These are phyloP conservation scores for Fusarium floridanum DNA, from an alignment of 2,329 filamentous ascomycete genomes.

Conservation along the genomic window DNA sequence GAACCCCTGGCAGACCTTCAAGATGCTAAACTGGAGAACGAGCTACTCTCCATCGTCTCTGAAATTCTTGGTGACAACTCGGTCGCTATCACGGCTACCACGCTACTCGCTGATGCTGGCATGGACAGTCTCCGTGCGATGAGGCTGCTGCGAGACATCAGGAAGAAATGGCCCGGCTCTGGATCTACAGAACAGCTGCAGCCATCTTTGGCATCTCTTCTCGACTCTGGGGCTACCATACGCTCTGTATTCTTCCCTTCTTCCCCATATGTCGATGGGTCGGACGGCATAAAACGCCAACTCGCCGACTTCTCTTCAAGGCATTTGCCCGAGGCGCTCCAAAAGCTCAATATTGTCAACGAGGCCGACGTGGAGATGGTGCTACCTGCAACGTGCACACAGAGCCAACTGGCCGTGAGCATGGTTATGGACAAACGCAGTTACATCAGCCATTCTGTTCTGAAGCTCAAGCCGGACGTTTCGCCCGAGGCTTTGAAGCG, in stretches of 20 bases:
- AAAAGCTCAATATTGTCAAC: not conserved
- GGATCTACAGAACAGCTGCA: not conserved
- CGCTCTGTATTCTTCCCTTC: slow-evolving; percentile 17
- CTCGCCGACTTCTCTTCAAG: not conserved
- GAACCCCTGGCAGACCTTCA: not conserved
- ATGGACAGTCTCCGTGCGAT: slow-evolving; percentile 29
- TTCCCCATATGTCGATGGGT: too few relatives aligned
- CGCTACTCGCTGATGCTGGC: not conserved
- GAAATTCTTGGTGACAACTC: not conserved
- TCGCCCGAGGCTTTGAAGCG: not conserved
- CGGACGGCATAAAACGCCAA: too few relatives aligned
- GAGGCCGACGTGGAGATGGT: slow-evolving; percentile 5
- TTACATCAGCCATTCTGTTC: slow-evolving; percentile 20
- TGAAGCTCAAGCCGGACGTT: not conserved
- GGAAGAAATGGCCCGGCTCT: not conserved
- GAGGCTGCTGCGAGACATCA: slow-evolving; percentile 21
- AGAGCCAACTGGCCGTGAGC: slow-evolving; percentile 26
- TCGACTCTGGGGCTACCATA: not conserved
- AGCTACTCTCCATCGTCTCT: not conserved
- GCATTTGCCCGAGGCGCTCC: not conserved
- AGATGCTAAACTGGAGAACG: not conserved
- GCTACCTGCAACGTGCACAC: slow-evolving; percentile 16
- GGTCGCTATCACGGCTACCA: not conserved
- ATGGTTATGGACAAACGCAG: slow-evolving; percentile 24
- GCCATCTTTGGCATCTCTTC: slow-evolving; percentile 11